Base-by-base conservation (phyloP, 1,284 basidiomycete species). In the Hypsizygus ulmarius region DNA sequence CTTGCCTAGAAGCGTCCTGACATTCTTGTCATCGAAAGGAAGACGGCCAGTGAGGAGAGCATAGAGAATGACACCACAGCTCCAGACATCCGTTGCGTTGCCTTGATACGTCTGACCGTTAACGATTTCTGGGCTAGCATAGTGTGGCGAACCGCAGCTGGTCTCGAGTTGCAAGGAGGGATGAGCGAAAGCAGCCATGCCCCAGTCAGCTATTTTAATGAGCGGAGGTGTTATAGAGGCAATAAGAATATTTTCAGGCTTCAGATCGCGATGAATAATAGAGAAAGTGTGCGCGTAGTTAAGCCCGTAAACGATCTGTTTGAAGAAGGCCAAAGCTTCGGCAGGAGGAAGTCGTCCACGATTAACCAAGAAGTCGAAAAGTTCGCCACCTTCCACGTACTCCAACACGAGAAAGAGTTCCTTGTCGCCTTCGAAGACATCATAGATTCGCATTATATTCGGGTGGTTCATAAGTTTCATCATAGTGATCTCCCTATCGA, bases 381-480 rank as follows among this genome's bases (percentile, higher is more conserved):
- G 82, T 68, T 99, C 97, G 53, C 97, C 97, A 33, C 96, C 96
- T 62, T 95, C 87, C 39, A 98, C 90, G 62, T 97, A 99, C 68
- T 99, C 97, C 61, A 99, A 85, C 46, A 99, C 87, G 27, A 99
- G 82, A 70, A 91, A 97, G 37, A 98, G 84, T 60, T 97, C 92
- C 59, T 82, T 87, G 37, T 90, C 84, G 56, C 92, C 93, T 72
- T 99, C 96, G 72, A 92, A 98, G 38, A 99, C 95, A 63, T 99
- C 97, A 70, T 93, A 97, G 43, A 99, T 85, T 56, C 90, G 89
- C 72, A 97, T 80, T 54, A 99, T 90, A 69, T 97, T 97, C 3
- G 95, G 96, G 64, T 99, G 96, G 62, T 96, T 92, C 82, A 99
- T 97, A 61, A 93, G 87, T 70, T 98, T 98, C 96, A 99, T 98